A percentile compares a stretch with the other conserved stretches of the same genome.
Conservation (phyloP, 768 basidiomycete species). For the Amanita phalloides region DNA sequence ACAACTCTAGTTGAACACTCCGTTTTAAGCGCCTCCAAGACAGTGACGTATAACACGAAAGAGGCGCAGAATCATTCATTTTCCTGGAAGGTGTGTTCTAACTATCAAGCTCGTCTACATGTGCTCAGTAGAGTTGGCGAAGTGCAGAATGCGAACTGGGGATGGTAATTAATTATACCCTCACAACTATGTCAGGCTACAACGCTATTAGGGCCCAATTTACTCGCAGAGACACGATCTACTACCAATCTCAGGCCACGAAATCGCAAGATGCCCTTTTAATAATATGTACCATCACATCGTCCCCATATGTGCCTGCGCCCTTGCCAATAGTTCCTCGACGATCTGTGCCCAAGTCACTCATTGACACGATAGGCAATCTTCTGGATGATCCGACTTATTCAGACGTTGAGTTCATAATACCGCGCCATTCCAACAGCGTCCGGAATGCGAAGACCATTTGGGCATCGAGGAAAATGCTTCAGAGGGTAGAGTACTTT, state of each 20-base stretch:
- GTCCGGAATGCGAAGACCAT: conserved; percentile 35
- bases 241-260: conserved; percentile 41
- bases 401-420: conserved; percentile 75
- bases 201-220: conserved; percentile 58
- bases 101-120: not conserved
- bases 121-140: not conserved
- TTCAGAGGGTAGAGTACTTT: conserved; percentile 72
- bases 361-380: conserved; percentile 62
- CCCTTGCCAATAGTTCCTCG: conserved; percentile 35
- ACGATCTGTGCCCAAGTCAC: conserved; percentile 52
- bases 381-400: conserved; percentile 76
- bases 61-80: conserved; percentile 81
- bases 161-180: conserved; percentile 41
- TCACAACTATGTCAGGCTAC: not conserved
- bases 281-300: conserved; percentile 70
- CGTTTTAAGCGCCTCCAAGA: conserved; percentile 27
- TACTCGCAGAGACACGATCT: conserved; percentile 61
- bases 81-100: conserved; percentile 39
- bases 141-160: conserved; percentile 73
- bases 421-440: conserved; percentile 35
- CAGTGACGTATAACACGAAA: conserved; percentile 48
- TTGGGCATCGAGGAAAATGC: conserved; percentile 57
- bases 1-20: not conserved
- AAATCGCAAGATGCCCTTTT: conserved; percentile 58
- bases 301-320: conserved; percentile 38